Evolutionary conservation across 805 yeast species (phyloP).

Genomic region (Wickerhamiella bombiphila): DNA sequence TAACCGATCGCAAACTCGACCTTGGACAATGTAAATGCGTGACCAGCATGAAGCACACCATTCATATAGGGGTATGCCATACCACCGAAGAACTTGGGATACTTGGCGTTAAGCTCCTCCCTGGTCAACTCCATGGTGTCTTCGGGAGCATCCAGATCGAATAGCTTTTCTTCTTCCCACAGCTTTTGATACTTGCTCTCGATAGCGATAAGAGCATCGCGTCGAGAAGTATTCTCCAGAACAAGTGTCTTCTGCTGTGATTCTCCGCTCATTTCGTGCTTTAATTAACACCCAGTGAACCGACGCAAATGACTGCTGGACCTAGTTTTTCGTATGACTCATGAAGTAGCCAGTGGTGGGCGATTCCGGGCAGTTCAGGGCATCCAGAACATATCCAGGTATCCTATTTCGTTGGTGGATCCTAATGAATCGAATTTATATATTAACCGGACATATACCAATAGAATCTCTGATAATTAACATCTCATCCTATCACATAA

Average conservation of each 20-base stretch:
- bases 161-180: constrained; percentile 78
- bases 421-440: too few species aligned
- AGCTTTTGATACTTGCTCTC: constrained; percentile 76
- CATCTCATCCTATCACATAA: too few species aligned
- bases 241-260: constrained; percentile 18
- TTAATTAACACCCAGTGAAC: too few species aligned
- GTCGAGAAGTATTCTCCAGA: constrained; percentile 61
- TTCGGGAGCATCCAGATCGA: constrained; percentile 76
- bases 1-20: constrained; percentile 85
- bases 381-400: too few species aligned
- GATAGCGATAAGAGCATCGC: constrained; percentile 81
- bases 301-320: too few species aligned
- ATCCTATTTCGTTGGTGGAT: too few species aligned
- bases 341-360: too few species aligned
- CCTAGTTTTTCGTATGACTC: too few species aligned
- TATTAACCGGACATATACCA: too few species aligned
- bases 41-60: constrained; percentile 97
- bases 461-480: too few species aligned
- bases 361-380: too few species aligned
- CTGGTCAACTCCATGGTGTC: constrained; percentile 43
- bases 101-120: constrained; percentile 59
- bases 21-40: constrained; percentile 86
- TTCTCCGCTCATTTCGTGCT: too few species aligned
- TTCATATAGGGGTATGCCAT: constrained; percentile 99
- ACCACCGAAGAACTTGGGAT: constrained; percentile 79